These are phyloP conservation scores for Pedinophyceae sp. DNA, from an alignment of 139 green algal genomes.

Conservation along the genomic window DNA sequence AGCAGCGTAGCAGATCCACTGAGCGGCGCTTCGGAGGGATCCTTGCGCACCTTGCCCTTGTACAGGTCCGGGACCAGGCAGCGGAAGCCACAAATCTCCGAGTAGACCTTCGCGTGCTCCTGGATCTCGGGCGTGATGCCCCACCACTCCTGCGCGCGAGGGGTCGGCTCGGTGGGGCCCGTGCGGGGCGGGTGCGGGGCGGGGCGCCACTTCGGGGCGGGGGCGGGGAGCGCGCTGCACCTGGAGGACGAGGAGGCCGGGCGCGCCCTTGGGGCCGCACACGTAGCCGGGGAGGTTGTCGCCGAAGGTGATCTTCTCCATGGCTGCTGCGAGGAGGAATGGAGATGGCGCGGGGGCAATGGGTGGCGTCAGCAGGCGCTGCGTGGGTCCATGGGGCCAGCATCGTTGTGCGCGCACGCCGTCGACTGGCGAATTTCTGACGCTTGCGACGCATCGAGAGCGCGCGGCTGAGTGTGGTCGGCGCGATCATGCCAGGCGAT, in stretches of 20 bases:
- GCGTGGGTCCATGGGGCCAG: too few species aligned
- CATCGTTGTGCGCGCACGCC: too few species aligned
- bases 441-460: too few species aligned
- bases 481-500: too few species aligned
- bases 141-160: constrained; percentile 29
- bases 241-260: constrained; percentile 12
- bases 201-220: not conserved
- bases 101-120: constrained; percentile 15
- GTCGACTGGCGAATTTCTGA: too few species aligned
- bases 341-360: too few species aligned
- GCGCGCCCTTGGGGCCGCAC: constrained; percentile 9
- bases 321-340: too few species aligned
- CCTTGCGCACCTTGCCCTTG: too few species aligned
- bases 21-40: too few species aligned
- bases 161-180: not conserved
- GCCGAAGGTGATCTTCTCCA: constrained; percentile 16
- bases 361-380: too few species aligned
- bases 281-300: constrained; percentile 15
- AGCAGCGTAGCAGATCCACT: too few species aligned
- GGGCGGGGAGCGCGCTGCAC: not conserved
- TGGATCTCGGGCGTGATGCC: constrained; percentile 26
- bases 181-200: not conserved
- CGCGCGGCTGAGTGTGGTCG: too few species aligned
- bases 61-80: constrained; percentile 49
- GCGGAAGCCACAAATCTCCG: constrained; percentile 10